phyloP scores from a whole-genome alignment of 768 basidiomycete genomes.

The Mycena latifolia region DNA sequence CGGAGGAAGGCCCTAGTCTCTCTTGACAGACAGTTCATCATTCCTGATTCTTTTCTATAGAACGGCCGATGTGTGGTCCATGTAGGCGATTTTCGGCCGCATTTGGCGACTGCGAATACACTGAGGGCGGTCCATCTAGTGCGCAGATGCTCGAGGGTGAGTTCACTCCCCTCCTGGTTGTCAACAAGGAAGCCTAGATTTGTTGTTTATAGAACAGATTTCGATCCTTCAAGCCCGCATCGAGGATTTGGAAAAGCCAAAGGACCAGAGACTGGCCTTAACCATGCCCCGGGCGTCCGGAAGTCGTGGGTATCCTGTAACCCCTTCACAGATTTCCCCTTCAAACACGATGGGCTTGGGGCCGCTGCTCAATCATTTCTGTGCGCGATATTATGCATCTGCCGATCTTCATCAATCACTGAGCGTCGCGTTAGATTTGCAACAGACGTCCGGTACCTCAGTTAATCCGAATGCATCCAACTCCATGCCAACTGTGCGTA shows the following conservation, averaged over 20 bases:
- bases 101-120: slow-evolving; percentile 34
- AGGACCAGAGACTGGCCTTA: not conserved
- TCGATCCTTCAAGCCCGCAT: slow-evolving; percentile 30
- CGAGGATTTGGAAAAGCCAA: slow-evolving; percentile 23
- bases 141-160: slow-evolving; percentile 33
- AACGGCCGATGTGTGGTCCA: slow-evolving; percentile 24
- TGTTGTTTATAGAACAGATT: slow-evolving; percentile 25
- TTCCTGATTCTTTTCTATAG: too few relatives aligned
- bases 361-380: slow-evolving; percentile 26
- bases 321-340: slow-evolving; percentile 4
- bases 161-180: not conserved
- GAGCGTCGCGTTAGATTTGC: slow-evolving; percentile 7
- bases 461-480: not conserved
- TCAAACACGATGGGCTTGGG: slow-evolving; percentile 25
- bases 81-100: slow-evolving; percentile 18
- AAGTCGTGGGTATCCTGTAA: not conserved
- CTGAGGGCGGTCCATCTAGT: slow-evolving; percentile 26
- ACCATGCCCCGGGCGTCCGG: slow-evolving; percentile 4
- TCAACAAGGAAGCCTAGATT: not conserved
- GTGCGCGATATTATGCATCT: slow-evolving; percentile 8
- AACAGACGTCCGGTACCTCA: slow-evolving; percentile 18
- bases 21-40: too few relatives aligned
- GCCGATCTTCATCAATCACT: not conserved
- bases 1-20: slow-evolving; percentile 2
- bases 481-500: slow-evolving; percentile 28